These are phyloP conservation scores for Penicillium manginii DNA, from an alignment of 495 filamentous ascomycete species.

Conservation along the genomic window DNA sequence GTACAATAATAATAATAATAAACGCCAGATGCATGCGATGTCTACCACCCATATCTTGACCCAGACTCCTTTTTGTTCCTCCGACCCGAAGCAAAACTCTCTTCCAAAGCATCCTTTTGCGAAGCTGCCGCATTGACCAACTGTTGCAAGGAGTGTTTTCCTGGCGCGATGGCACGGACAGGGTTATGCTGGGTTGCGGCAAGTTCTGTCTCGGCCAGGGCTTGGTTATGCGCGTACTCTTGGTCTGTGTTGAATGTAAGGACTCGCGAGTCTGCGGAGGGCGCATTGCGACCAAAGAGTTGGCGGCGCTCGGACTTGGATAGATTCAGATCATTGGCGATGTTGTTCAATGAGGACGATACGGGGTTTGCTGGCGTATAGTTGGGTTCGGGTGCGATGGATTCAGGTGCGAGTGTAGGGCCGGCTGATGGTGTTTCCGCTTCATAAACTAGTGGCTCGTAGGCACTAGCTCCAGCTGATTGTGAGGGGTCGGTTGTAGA, in stretches of 20 bases:
- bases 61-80: constrained; percentile 79
- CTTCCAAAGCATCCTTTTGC: constrained; percentile 84
- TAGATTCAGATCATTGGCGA: constrained; percentile 76
- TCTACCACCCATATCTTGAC: constrained; percentile 80
- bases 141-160: constrained; percentile 86
- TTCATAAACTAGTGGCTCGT: constrained; percentile 57
- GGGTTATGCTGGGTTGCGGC: constrained; percentile 77
- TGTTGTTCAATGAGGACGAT: constrained; percentile 52
- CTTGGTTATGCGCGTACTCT: constrained; percentile 84
- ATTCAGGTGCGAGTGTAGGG: constrained; percentile 26
- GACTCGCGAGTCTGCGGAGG: constrained; percentile 49
- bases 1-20: background rate
- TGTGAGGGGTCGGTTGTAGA: constrained; percentile 2
- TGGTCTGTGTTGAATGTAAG: constrained; percentile 82
- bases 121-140: constrained; percentile 78
- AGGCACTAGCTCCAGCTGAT: constrained; percentile 26
- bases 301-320: constrained; percentile 74
- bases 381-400: constrained; percentile 9
- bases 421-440: constrained; percentile 30
- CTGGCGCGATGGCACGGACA: constrained; percentile 80
- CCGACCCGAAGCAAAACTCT: constrained; percentile 78
- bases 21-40: background rate
- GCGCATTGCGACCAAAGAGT: constrained; percentile 71
- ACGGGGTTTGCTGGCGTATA: constrained; percentile 26
- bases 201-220: constrained; percentile 49